Conservation (phyloP, 306 rosid genomes). For the Canavalia ensiformis region DNA sequence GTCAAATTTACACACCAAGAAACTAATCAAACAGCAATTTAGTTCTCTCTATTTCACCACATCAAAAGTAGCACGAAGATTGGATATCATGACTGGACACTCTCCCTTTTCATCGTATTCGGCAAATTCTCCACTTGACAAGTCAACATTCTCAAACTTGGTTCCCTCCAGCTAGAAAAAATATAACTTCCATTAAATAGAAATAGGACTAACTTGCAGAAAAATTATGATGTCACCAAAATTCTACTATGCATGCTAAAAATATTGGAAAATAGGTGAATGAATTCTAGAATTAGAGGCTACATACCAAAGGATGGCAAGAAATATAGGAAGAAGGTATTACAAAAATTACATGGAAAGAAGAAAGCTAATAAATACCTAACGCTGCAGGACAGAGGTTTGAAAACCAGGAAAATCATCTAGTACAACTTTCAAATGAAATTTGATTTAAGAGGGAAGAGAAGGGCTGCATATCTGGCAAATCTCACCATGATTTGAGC, state of each 20-base stretch:
- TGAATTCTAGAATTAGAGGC: constrained; percentile 6
- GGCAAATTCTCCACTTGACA: constrained; percentile 75
- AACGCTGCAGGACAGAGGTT: constrained; percentile 22
- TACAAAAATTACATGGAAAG: constrained; percentile 29
- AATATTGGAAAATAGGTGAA: background rate
- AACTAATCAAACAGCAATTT: constrained; percentile 16
- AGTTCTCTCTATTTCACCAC: constrained; percentile 62
- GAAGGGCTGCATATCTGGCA: constrained; percentile 7
- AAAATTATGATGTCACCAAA: background rate
- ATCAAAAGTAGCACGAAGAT: constrained; percentile 67
- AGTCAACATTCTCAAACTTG: constrained; percentile 75
- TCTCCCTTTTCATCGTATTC: constrained; percentile 95
- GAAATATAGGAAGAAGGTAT: background rate
- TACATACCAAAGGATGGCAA: background rate
- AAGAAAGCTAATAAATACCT: constrained; percentile 21
- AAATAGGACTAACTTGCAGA: constrained; percentile 3
- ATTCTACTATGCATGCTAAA: background rate
- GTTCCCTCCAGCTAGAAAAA: constrained; percentile 73
- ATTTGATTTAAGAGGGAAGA: constrained; percentile 7
- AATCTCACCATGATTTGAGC: constrained; percentile 12
- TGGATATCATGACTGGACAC: constrained; percentile 87
- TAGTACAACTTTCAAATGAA: background rate
- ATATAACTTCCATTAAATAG: constrained; percentile 28
- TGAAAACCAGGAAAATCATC: constrained; percentile 15
- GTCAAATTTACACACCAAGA: constrained; percentile 48